Conservation (phyloP, 352 stramenopile species). For the Phytophthora boehmeriae region DNA sequence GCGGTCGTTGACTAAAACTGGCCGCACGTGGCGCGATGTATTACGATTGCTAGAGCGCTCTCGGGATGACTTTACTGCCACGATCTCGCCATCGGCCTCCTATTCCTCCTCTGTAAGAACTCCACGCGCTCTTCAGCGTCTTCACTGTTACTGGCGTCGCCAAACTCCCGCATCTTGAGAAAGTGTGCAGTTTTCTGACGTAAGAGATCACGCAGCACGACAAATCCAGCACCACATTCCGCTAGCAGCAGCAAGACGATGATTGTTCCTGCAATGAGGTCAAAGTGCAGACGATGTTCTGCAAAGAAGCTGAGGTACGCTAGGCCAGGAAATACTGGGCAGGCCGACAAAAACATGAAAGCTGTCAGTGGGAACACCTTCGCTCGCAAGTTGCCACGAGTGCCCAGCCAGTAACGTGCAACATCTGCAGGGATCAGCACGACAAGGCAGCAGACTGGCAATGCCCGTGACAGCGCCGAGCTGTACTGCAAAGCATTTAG, state of each 20-base stretch:
- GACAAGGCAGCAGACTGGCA: conserved; percentile 51
- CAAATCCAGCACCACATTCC: conserved; percentile 41
- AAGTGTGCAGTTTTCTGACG: conserved; percentile 65
- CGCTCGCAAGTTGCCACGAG: conserved; percentile 53
- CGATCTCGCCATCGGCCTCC: conserved; percentile 5
- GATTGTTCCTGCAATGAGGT: conserved; percentile 39
- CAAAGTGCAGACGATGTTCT: conserved; percentile 57
- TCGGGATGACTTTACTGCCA: conserved; percentile 25
- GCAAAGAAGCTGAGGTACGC: conserved; percentile 61
- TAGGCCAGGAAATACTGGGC: conserved; percentile 57
- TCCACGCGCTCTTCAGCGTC: conserved; percentile 22
- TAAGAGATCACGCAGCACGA: conserved; percentile 60
- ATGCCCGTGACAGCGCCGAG: conserved; percentile 42
- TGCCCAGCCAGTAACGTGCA: conserved; percentile 63
- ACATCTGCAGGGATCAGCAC: conserved; percentile 52
- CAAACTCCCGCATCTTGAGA: conserved; percentile 51
- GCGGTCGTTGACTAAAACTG: conserved; percentile 9
- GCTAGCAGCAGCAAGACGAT: conserved; percentile 46
- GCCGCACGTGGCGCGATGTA: background rate
- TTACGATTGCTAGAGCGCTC: background rate
- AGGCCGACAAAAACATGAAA: conserved; percentile 73
- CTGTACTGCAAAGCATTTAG: conserved; percentile 42
- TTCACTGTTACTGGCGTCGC: conserved; percentile 16
- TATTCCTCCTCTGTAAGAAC: conserved; percentile 28
- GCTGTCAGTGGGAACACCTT: conserved; percentile 72